phyloP scores from a whole-genome alignment of 176 grass and related monocot species.

The Rhipidocladum racemiflorum region DNA sequence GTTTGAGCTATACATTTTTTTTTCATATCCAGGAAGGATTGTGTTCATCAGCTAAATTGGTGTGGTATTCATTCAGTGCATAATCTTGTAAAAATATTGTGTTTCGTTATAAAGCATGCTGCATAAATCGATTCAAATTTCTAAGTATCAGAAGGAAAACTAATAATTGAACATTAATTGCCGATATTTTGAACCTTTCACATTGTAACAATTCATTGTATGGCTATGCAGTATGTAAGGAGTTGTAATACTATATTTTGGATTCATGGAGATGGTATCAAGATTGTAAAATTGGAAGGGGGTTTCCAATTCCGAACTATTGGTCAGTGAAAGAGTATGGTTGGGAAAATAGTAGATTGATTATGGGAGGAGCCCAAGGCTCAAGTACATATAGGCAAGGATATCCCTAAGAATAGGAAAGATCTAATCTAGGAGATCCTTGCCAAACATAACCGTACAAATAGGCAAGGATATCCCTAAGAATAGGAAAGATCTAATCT shows the following conservation, averaged over 20 bases:
- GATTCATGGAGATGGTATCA: neutral
- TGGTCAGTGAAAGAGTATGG: neutral
- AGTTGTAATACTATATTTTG: neutral
- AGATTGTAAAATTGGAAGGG: neutral
- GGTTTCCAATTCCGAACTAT: neutral
- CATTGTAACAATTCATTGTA: neutral
- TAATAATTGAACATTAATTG: neutral
- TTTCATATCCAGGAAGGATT: neutral
- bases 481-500: no score
- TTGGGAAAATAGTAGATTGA: no score
- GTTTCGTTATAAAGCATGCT: neutral
- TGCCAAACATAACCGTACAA: rapidly evolving
- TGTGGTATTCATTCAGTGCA: neutral
- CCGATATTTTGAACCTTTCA: neutral
- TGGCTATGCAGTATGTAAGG: neutral
- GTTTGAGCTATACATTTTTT: neutral
- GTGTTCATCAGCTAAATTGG: neutral
- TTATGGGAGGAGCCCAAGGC: no score
- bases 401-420: no score
- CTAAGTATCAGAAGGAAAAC: neutral
- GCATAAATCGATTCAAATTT: neutral
- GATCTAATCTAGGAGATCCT: no score
- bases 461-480: no score
- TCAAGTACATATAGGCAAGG: no score
- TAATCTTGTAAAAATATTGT: neutral